Evolutionary conservation across 208 protist genomes (phyloP).

Genomic region (Strigomonas culicis): DNA sequence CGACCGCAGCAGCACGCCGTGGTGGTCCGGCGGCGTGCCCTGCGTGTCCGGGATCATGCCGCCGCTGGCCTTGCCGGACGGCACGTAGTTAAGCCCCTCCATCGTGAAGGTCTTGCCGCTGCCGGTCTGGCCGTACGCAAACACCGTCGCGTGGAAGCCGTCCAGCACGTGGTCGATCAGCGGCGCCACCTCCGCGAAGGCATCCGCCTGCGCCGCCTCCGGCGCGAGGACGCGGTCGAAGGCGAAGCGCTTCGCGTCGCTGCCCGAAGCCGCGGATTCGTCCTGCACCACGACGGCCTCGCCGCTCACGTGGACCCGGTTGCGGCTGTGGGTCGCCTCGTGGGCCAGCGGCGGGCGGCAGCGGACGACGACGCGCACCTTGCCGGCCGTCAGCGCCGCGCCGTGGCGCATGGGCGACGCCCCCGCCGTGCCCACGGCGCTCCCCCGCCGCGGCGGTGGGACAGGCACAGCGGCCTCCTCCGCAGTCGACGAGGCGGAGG

Average conservation of each 20-base stretch:
- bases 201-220: slow-evolving; percentile 42
- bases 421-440: neutral
- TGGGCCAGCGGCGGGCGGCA: slow-evolving; percentile 45
- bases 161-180: slow-evolving; percentile 84
- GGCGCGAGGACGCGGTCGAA: slow-evolving; percentile 75
- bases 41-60: slow-evolving; percentile 19
- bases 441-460: neutral
- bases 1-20: slow-evolving; percentile 73
- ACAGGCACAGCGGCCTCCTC: no score
- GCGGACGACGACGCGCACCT: slow-evolving; percentile 66
- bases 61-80: neutral
- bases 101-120: slow-evolving; percentile 91
- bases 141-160: slow-evolving; percentile 84
- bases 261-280: slow-evolving; percentile 13
- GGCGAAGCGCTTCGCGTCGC: slow-evolving; percentile 37
- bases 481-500: no score
- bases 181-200: slow-evolving; percentile 64
- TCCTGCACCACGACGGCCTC: slow-evolving; percentile 29
- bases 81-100: slow-evolving; percentile 63
- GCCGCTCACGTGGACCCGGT: slow-evolving; percentile 35
- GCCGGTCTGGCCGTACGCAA: slow-evolving; percentile 91
- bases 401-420: neutral
- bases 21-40: slow-evolving; percentile 33
- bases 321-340: slow-evolving; percentile 30
- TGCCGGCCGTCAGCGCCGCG: slow-evolving; percentile 2